Base-by-base conservation (phyloP, 306 rosid genomes). In the Betula pendula region DNA sequence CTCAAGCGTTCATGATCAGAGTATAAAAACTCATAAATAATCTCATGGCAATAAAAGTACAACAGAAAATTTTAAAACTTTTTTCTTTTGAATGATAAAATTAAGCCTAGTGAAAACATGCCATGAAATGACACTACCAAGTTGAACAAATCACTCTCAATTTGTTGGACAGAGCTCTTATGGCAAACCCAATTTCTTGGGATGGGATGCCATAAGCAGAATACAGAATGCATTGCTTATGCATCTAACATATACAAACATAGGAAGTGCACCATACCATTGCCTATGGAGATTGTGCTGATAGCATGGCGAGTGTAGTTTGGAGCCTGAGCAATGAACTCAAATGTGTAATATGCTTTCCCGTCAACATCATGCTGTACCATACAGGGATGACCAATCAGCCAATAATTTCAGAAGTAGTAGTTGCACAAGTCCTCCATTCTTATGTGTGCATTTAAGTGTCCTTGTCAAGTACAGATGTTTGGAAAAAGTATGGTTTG, bases 241-340 rank as follows among this genome's bases (percentile, higher is more conserved):
- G 81, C 49, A 77, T 3, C 20, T 65, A 13, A 65, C 27, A 29
- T 48, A 27, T 70, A 35, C 16, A 35, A 68, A 55, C 40, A 75
- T 27, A 27, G 40, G 68, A 73, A 80, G 44, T 27, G 51, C 33
- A 84, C 49, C 82, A 55, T 92, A 92, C 99, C 99, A 48, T 96
- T 93, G 88, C 90, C 88, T 27, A 96, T 80, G 67, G 93, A 81
- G 69, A 96, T 86, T 12, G 90, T 86, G 82, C 96, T 91, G 74
- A 96, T 96, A 59, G 98, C 98, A 35, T 96, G 99, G 42, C 98
- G 98, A 71, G 97, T 96, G 70, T 76, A 96, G 81, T 96, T 96
- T 60, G 98, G 97, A 82, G 99, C 99, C 80, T 89, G 82, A 58
- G 98, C 98, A 77, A 87, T 29, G 70, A 92, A 96, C 89, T 96